phyloP scores from a whole-genome alignment of 2,329 filamentous ascomycete species.

The Fusarium caatingaense region DNA sequence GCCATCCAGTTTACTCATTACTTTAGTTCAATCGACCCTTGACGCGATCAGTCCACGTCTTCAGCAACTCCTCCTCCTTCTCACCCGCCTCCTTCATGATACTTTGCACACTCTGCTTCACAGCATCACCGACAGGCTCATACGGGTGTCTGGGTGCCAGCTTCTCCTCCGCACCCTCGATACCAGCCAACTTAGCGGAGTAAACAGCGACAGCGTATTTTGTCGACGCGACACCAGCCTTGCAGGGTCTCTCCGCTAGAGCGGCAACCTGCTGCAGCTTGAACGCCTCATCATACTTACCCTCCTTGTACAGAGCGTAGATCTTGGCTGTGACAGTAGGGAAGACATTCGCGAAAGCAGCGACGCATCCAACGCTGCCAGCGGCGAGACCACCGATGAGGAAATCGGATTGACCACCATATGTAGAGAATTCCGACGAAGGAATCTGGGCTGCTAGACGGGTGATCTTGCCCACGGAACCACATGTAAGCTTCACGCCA shows the following conservation, averaged over 20 bases:
- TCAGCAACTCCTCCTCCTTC: conserved; percentile 50
- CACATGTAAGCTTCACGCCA: conserved; percentile 77
- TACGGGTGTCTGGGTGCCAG: conserved; percentile 73
- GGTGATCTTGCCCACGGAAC: conserved; percentile 77
- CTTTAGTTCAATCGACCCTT: conserved; percentile 30
- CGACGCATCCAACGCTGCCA: conserved; percentile 70
- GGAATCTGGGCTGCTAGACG: conserved; percentile 65
- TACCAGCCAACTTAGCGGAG: conserved; percentile 68
- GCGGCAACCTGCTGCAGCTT: conserved; percentile 70
- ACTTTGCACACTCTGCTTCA: conserved; percentile 50
- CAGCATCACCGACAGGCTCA: conserved; percentile 58
- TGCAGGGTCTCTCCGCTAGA: conserved; percentile 73
- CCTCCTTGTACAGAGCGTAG: conserved; percentile 70
- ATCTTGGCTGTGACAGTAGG: conserved; percentile 67
- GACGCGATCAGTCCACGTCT: conserved; percentile 31
- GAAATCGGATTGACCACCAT: conserved; percentile 80
- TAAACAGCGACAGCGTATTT: conserved; percentile 75
- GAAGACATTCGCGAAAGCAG: conserved; percentile 72
- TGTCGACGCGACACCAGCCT: conserved; percentile 73
- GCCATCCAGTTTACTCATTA: neutral
- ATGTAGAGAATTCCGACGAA: conserved; percentile 70
- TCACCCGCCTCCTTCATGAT: conserved; percentile 58
- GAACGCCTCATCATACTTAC: conserved; percentile 68
- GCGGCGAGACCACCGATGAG: conserved; percentile 69
- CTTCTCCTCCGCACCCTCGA: conserved; percentile 68